A percentile compares a stretch with the other conserved stretches of the same genome.
phyloP scores from a whole-genome alignment of 129 eudicot genomes.

The Erigeron canadensis region DNA sequence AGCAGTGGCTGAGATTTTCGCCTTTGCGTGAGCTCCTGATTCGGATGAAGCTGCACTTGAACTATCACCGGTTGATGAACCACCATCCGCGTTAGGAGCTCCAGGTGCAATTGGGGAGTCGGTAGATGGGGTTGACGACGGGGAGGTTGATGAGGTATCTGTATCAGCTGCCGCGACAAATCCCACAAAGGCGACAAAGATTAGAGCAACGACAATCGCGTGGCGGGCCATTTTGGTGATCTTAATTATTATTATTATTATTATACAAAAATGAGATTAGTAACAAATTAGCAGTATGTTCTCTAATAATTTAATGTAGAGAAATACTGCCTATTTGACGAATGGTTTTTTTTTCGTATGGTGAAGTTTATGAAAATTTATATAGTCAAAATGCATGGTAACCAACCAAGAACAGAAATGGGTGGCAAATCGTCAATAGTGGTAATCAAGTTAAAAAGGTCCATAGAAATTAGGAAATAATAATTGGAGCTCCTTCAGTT shows the following conservation, averaged over 20 bases:
- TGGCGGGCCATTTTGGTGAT: slow-evolving; percentile 30
- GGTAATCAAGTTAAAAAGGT: background rate
- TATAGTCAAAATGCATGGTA: slow-evolving; percentile 1
- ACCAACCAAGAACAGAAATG: background rate
- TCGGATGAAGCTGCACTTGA: slow-evolving; percentile 11
- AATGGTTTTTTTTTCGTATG: background rate
- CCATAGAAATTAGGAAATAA: background rate
- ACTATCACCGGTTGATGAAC: background rate
- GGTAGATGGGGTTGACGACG: slow-evolving; percentile 18
- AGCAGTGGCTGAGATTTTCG: background rate
- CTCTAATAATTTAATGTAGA: slow-evolving; percentile 24
- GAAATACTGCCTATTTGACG: slow-evolving; percentile 27
- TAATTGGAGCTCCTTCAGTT: slow-evolving; percentile 11
- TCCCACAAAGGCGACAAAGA: slow-evolving; percentile 39
- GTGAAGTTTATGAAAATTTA: slow-evolving; percentile 10
- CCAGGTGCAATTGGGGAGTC: slow-evolving; percentile 3
- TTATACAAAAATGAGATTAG: background rate
- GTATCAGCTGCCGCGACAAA: slow-evolving; percentile 31
- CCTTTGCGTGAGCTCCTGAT: slow-evolving; percentile 8
- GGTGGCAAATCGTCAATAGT: slow-evolving; percentile 2
- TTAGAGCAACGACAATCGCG: slow-evolving; percentile 36
- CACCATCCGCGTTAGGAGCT: background rate
- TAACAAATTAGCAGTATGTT: slow-evolving; percentile 24
- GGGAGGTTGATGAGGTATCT: background rate
- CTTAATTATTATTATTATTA: background rate